A percentile compares a stretch with the other conserved stretches of the same genome.
phyloP scores from a whole-genome alignment of 345 rosid genomes.

The Brassica carinata region DNA sequence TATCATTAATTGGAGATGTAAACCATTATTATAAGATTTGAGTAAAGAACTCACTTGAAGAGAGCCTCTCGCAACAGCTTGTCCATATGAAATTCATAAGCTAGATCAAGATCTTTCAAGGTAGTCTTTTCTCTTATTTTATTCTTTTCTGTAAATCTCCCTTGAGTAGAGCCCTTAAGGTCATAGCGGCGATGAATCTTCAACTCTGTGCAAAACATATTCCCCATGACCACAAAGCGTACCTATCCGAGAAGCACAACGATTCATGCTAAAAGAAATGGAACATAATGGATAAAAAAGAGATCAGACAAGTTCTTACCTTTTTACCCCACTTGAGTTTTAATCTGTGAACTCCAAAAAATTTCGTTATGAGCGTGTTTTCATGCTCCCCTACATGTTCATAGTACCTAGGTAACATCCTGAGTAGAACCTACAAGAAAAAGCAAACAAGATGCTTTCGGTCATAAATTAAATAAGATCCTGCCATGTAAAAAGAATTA shows the following conservation, averaged over 20 bases:
- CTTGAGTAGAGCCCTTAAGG: slow-evolving; percentile 87
- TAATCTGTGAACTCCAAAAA: slow-evolving; percentile 88
- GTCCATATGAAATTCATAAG: slow-evolving; percentile 89
- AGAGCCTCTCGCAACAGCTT: slow-evolving; percentile 73
- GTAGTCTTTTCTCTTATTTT: slow-evolving; percentile 74
- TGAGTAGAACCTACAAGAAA: slow-evolving; percentile 67
- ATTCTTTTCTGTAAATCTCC: slow-evolving; percentile 71
- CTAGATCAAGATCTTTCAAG: slow-evolving; percentile 85
- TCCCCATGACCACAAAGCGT: slow-evolving; percentile 98
- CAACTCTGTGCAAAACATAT: slow-evolving; percentile 97
- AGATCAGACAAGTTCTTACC: slow-evolving; percentile 48
- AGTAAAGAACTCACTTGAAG: slow-evolving; percentile 62
- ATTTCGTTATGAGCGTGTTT: slow-evolving; percentile 92
- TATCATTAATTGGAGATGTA: no score
- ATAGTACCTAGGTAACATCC: slow-evolving; percentile 83
- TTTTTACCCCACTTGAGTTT: slow-evolving; percentile 73
- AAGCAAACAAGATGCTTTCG: slow-evolving; percentile 18
- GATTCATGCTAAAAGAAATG: slow-evolving; percentile 13
- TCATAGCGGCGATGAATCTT: slow-evolving; percentile 92
- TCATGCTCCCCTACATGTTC: slow-evolving; percentile 70
- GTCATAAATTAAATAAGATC: background rate
- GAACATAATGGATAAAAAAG: slow-evolving; percentile 7
- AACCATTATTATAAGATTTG: background rate
- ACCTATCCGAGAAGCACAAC: slow-evolving; percentile 60
- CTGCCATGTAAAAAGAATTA: background rate